Conservation (phyloP, 73 alveolate species). For the Loxodes magnus region DNA sequence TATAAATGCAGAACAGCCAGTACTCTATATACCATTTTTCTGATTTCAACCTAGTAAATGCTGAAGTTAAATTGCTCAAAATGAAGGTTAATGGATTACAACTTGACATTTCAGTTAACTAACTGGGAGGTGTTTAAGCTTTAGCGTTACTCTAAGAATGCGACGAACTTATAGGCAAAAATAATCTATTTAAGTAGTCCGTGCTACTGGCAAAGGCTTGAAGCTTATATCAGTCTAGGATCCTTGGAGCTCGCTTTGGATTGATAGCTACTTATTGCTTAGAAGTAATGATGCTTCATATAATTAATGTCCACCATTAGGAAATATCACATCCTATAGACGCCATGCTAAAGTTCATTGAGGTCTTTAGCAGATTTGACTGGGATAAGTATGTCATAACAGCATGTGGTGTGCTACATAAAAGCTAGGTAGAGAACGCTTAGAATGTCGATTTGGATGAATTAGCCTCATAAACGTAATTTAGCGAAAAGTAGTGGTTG, state of each 20-base stretch:
- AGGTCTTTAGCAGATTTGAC: slow-evolving; percentile 47
- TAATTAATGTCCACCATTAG: slow-evolving; percentile 46
- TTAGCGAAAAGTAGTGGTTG: too few species aligned
- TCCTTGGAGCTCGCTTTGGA: slow-evolving; percentile 67
- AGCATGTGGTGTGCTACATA: slow-evolving; percentile 26
- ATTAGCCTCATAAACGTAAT: too few species aligned
- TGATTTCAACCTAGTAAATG: slow-evolving; percentile 38
- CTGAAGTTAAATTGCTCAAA: slow-evolving; percentile 64
- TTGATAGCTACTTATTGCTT: slow-evolving; percentile 73
- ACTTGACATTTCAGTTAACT: slow-evolving; percentile 70
- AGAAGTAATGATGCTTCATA: slow-evolving; percentile 56
- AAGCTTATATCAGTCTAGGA: slow-evolving; percentile 63
- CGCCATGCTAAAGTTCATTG: slow-evolving; percentile 55
- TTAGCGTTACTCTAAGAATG: slow-evolving; percentile 55
- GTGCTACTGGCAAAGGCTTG: slow-evolving; percentile 67
- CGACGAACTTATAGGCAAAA: slow-evolving; percentile 43
- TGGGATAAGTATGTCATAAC: slow-evolving; percentile 67
- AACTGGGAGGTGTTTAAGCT: slow-evolving; percentile 69
- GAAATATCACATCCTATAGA: slow-evolving; percentile 61
- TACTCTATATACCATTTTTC: slow-evolving; percentile 26
- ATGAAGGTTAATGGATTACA: slow-evolving; percentile 51
- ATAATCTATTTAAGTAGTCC: slow-evolving; percentile 59
- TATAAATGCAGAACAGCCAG: too few species aligned
- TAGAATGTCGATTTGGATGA: too few species aligned
- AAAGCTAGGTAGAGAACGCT: too few species aligned